A percentile compares a stretch with the other conserved stretches of the same genome.
These are phyloP conservation scores for Saccharomyces hybrid DNA, from an alignment of 1,139 yeast species.

Conservation along the genomic window DNA sequence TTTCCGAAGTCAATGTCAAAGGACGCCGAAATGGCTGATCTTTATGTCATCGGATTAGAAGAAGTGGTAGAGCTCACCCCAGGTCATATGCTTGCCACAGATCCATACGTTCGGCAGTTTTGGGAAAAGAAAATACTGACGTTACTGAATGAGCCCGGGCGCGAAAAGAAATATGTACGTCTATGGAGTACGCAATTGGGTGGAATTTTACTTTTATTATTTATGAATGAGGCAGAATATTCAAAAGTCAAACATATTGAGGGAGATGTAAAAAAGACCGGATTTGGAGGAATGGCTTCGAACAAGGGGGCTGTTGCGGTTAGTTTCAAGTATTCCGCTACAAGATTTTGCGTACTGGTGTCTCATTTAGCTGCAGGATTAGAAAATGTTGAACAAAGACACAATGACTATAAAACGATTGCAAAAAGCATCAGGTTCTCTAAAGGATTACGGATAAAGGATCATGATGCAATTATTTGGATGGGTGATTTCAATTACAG, in stretches of 20 bases:
- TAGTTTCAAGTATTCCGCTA: constrained; percentile 67
- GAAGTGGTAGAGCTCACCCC: constrained; percentile 91
- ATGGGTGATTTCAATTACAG: constrained; percentile 94
- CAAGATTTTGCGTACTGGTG: constrained; percentile 72
- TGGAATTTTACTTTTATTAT: constrained; percentile 73
- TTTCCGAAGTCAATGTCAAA: constrained; percentile 37
- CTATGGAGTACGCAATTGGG: constrained; percentile 88
- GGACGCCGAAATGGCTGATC: constrained; percentile 43
- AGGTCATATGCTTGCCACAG: constrained; percentile 79
- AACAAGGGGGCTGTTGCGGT: constrained; percentile 91
- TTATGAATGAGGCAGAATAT: constrained; percentile 56
- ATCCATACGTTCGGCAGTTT: constrained; percentile 56
- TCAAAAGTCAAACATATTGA: constrained; percentile 63
- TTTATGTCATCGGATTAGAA: constrained; percentile 79
- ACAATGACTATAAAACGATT: constrained; percentile 77
- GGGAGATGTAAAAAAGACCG: constrained; percentile 79
- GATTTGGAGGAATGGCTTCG: constrained; percentile 86
- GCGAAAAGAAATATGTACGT: constrained; percentile 52
- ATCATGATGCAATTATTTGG: constrained; percentile 88
- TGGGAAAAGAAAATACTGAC: constrained; percentile 73
- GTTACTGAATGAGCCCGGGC: constrained; percentile 42
- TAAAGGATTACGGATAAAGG: constrained; percentile 58
- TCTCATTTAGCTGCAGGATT: constrained; percentile 94
- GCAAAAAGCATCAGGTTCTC: constrained; percentile 71
- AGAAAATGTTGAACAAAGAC: constrained; percentile 77